These are phyloP conservation scores for Pezicula carpinea DNA, from an alignment of 2,329 filamentous ascomycete species.

Conservation along the genomic window DNA sequence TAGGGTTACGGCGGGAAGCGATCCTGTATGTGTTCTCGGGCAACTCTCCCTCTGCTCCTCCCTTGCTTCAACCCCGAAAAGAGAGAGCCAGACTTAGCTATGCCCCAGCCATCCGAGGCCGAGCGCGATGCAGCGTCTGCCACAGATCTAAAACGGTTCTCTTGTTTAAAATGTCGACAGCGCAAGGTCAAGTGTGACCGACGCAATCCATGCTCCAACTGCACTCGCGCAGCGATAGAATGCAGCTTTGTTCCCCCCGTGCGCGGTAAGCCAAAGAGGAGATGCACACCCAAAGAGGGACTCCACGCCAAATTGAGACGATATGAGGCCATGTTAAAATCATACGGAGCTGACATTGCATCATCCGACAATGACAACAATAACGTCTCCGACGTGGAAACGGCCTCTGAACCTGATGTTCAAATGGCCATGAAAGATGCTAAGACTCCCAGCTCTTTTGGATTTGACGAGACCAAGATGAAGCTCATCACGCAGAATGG, in stretches of 20 bases:
- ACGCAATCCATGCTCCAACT: slow-evolving; percentile 38
- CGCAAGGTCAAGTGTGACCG: slow-evolving; percentile 40
- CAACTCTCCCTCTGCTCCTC: neutral
- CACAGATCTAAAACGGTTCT: slow-evolving; percentile 10
- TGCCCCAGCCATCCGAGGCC: neutral
- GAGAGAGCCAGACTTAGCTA: neutral
- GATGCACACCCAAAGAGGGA: slow-evolving; percentile 13
- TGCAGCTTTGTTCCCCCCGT: slow-evolving; percentile 31
- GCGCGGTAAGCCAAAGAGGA: slow-evolving; percentile 25
- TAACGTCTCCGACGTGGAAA: slow-evolving; percentile 14
- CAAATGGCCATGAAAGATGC: slow-evolving; percentile 10
- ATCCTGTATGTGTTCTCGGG: no score
- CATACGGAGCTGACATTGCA: slow-evolving; percentile 20
- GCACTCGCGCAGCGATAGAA: slow-evolving; percentile 32
- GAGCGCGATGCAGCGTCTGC: slow-evolving; percentile 2
- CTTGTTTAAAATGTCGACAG: slow-evolving; percentile 33
- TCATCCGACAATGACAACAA: slow-evolving; percentile 15
- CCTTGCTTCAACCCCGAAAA: neutral
- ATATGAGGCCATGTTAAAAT: slow-evolving; percentile 12
- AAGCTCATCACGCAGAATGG: slow-evolving; percentile 19
- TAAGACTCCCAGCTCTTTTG: slow-evolving; percentile 3
- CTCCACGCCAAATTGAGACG: slow-evolving; percentile 20
- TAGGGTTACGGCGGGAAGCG: no score
- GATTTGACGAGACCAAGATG: slow-evolving; percentile 10
- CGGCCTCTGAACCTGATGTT: slow-evolving; percentile 14